phyloP scores from a whole-genome alignment of 2,329 filamentous ascomycete genomes.

The Bertia moriformis region DNA sequence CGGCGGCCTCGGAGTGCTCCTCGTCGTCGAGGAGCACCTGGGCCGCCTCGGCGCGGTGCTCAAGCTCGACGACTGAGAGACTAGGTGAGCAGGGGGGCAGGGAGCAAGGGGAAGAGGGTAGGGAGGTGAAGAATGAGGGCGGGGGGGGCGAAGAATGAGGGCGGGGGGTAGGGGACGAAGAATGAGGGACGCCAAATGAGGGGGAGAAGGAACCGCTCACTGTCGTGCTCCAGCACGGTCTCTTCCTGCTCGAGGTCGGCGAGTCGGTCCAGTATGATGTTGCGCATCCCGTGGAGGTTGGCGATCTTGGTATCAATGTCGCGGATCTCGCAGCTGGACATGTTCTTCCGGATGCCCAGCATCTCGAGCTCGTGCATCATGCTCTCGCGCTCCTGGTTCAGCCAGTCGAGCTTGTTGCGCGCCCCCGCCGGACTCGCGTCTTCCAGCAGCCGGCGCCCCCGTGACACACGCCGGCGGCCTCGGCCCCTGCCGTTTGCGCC shows the following conservation, averaged over 20 bases:
- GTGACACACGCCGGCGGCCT: slow-evolving; percentile 53
- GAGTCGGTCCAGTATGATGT: slow-evolving; percentile 75
- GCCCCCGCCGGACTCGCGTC: slow-evolving; percentile 42
- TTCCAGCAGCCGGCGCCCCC: slow-evolving; percentile 62
- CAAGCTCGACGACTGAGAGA: slow-evolving; percentile 49
- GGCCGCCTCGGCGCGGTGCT: slow-evolving; percentile 45
- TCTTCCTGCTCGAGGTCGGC: slow-evolving; percentile 84
- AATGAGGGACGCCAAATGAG: not conserved
- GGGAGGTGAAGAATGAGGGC: not conserved
- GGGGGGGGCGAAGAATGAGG: not conserved
- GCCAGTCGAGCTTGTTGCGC: slow-evolving; percentile 53
- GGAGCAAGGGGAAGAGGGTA: not conserved
- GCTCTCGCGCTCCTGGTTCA: slow-evolving; percentile 67
- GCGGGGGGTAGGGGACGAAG: slow-evolving; percentile 1
- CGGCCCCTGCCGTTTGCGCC: slow-evolving; percentile 43
- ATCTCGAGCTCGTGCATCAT: slow-evolving; percentile 81
- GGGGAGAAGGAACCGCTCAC: slow-evolving; percentile 30
- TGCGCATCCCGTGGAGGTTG: slow-evolving; percentile 83
- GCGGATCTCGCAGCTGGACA: slow-evolving; percentile 89
- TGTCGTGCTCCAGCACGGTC: slow-evolving; percentile 73
- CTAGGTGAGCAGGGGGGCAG: slow-evolving; percentile 3
- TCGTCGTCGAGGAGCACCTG: slow-evolving; percentile 44
- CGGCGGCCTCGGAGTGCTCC: slow-evolving; percentile 33
- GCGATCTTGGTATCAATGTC: slow-evolving; percentile 96
- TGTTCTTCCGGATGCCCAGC: slow-evolving; percentile 84